Conservation (phyloP, 2,329 filamentous ascomycete species). For the Fusarium pseudocircinatum region DNA sequence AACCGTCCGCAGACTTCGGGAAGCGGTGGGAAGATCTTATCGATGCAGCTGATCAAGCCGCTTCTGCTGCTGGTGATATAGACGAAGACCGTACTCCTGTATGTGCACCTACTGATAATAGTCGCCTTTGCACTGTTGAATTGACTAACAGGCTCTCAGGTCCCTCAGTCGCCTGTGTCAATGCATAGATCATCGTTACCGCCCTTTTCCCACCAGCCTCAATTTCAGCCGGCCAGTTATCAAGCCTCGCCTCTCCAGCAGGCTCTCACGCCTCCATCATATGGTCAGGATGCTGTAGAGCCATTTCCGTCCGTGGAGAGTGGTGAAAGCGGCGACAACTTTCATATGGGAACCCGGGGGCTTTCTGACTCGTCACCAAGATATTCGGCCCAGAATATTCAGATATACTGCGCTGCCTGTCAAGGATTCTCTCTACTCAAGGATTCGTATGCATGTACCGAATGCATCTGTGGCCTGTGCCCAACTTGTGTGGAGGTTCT, state of each 20-base stretch:
- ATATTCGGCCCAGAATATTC: slow-evolving; percentile 78
- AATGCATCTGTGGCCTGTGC: slow-evolving; percentile 95
- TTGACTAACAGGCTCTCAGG: slow-evolving; percentile 53
- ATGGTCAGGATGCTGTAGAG: slow-evolving; percentile 73
- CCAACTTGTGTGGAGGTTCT: slow-evolving; percentile 85
- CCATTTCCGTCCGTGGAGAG: slow-evolving; percentile 92
- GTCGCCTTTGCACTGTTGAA: not conserved
- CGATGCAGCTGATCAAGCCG: slow-evolving; percentile 77
- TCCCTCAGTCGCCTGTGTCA: slow-evolving; percentile 72
- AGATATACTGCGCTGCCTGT: slow-evolving; percentile 94
- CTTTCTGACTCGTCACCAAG: slow-evolving; percentile 76
- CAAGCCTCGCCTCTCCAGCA: slow-evolving; percentile 92
- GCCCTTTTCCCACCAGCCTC: slow-evolving; percentile 67
- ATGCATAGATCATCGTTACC: slow-evolving; percentile 70
- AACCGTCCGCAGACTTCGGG: slow-evolving; percentile 82
- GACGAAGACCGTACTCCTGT: slow-evolving; percentile 92
- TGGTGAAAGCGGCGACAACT: slow-evolving; percentile 75
- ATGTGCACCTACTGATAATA: slow-evolving; percentile 33
- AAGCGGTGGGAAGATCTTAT: slow-evolving; percentile 98
- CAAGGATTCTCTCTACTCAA: slow-evolving; percentile 78
- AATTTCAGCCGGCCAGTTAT: slow-evolving; percentile 72
- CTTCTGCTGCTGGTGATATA: slow-evolving; percentile 89
- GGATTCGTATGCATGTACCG: slow-evolving; percentile 92
- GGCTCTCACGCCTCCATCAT: slow-evolving; percentile 84
- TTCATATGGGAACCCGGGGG: slow-evolving; percentile 73